Evolutionary conservation across 2,329 filamentous ascomycete species (phyloP), one percentile per base, ranked within the genome.

Genomic region (Pseudogymnoascus sp.): DNA sequence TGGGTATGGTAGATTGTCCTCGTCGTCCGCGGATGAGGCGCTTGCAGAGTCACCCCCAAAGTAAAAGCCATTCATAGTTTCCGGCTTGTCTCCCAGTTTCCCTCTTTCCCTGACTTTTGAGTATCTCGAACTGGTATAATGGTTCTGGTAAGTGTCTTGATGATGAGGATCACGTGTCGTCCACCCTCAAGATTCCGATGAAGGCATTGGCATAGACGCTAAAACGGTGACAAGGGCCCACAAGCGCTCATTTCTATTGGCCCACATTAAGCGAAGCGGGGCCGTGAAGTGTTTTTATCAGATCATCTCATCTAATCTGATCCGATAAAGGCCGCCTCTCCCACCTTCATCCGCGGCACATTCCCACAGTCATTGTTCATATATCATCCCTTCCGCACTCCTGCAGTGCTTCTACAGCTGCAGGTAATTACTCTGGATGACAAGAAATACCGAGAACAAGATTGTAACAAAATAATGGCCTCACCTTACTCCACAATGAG

Each of bases 1-100:
- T 1, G 94, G 94, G 77, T 96, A 97, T 11, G 94, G 94, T 4
- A 97, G 85, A 19, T 86, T 86, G 69, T 84, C 81, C 69, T 88
- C 85, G 69, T 90, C 84, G 69, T 85, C 78, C 45, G 70, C 69
- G 59, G 67, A 70, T 41, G 71, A 73, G 63, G 66, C 62, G 63
- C 63, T 69, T 37, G 62, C 69, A 19, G 69, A 70, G 61, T 65
- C 65, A 19, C 65, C 65, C 35, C 69, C 68, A 59, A 81, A 77
- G 65, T 79, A 77, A 72, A 81, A 81, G 68, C 74, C 75, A 69
- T 76, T 80, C 79, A 81, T 81, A 16, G 11, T 55, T 55, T 55
- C 49, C 29, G 49, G 6, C 33, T 55, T 55, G 1, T 55, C 29
- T 35, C 49, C 49, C 16, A 60, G 21, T 4, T 16, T 14, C 35